Conservation (phyloP, 768 basidiomycete genomes). For the Boletus pseudo-olivaceus region DNA sequence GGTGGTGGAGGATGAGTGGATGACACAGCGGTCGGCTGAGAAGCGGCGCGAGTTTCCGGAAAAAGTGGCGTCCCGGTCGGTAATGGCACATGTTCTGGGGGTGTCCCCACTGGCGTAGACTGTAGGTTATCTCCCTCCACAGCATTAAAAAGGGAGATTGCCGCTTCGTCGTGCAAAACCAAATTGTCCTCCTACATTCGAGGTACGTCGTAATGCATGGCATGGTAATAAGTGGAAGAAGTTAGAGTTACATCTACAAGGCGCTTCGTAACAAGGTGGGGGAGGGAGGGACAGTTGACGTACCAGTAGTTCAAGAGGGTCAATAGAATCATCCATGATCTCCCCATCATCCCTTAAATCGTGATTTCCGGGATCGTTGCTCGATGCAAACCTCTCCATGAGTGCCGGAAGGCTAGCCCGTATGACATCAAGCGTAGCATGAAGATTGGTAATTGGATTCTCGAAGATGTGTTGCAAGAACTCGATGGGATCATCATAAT, state of each 20-base stretch:
- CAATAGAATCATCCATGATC: constrained; percentile 1
- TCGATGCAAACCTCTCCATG: constrained; percentile 20
- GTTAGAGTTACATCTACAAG: constrained; percentile 32
- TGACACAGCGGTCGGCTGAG: neutral
- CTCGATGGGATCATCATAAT: constrained; percentile 35
- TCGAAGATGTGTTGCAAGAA: constrained; percentile 50
- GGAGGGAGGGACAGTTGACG: constrained; percentile 16
- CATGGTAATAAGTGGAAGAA: constrained; percentile 20
- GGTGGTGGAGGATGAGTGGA: neutral
- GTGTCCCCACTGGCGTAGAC: constrained; percentile 1
- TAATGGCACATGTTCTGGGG: neutral
- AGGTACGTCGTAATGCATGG: neutral
- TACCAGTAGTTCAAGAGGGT: constrained; percentile 24
- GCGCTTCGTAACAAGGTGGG: constrained; percentile 24
- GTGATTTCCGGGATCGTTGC: constrained; percentile 17
- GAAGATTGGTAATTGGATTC: constrained; percentile 40
- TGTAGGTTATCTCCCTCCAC: constrained; percentile 1
- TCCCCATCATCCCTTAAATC: constrained; percentile 35
- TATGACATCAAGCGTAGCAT: constrained; percentile 39
- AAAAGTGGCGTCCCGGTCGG: neutral
- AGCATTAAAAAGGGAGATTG: neutral
- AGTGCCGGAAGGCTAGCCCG: constrained; percentile 31
- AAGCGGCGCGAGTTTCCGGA: constrained; percentile 6
- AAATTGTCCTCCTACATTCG: constrained; percentile 15
- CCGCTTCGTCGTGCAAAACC: constrained; percentile 4